A percentile compares a stretch with the other conserved stretches of the same genome.
These are phyloP conservation scores for Neobulgaria alba DNA, from an alignment of 2,329 filamentous ascomycete species.

Conservation along the genomic window DNA sequence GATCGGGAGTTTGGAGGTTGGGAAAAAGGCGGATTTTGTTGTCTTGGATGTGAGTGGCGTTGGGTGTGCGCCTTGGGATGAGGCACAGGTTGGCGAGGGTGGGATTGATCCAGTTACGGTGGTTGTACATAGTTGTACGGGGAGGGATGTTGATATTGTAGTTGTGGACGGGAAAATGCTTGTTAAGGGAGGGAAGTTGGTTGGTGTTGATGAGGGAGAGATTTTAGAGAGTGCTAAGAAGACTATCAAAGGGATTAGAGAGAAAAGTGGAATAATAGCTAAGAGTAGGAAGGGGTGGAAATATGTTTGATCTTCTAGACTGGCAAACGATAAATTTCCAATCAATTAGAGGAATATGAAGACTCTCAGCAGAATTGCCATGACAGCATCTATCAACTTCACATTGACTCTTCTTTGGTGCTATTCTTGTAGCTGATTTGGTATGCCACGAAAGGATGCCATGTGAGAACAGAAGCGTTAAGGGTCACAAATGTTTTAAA, in stretches of 20 bases:
- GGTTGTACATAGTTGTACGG: constrained; percentile 36
- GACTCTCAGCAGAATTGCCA: too few species aligned
- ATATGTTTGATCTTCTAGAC: too few species aligned
- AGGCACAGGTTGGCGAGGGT: constrained; percentile 24
- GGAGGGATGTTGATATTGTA: constrained; percentile 36
- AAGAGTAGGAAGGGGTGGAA: constrained; percentile 17
- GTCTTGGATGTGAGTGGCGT: constrained; percentile 21
- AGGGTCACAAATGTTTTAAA: too few species aligned
- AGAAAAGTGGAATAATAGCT: constrained; percentile 15
- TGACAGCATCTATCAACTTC: too few species aligned
- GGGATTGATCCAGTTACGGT: constrained; percentile 30
- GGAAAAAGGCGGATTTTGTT: constrained; percentile 38
- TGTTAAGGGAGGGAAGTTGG: constrained; percentile 19
- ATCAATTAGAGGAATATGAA: too few species aligned
- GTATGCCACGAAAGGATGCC: too few species aligned
- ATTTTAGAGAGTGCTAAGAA: constrained; percentile 14
- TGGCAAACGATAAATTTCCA: too few species aligned
- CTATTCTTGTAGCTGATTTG: too few species aligned
- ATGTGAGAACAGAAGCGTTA: too few species aligned
- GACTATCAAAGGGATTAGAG: constrained; percentile 17
- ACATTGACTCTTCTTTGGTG: too few species aligned
- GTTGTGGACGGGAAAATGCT: constrained; percentile 24
- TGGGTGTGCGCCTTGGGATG: constrained; percentile 19
- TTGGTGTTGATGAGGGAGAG: constrained; percentile 19
- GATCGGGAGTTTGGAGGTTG: constrained; percentile 33